Conservation (phyloP, 345 rosid genomes). For the Eucalyptus tenuipes region DNA sequence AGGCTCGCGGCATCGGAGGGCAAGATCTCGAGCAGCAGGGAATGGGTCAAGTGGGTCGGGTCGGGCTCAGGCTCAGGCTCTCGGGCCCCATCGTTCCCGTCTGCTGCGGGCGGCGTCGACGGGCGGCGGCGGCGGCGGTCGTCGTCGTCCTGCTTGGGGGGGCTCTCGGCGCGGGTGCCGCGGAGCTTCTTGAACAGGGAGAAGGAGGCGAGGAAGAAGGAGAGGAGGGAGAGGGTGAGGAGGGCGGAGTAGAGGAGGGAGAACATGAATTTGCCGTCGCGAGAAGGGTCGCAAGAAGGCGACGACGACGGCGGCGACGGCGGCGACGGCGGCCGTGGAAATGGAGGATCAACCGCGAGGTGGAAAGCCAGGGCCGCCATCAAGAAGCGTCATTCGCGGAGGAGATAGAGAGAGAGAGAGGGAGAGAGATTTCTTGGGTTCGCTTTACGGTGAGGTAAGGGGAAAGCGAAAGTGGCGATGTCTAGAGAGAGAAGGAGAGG, state of each 20-base stretch:
- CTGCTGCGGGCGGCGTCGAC: background rate
- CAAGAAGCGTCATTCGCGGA: background rate
- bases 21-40: background rate
- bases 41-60: background rate
- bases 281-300: background rate
- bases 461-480: background rate
- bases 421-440: background rate
- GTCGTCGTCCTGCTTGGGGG: background rate
- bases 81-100: background rate
- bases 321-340: background rate
- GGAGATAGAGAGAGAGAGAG: background rate
- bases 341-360: background rate
- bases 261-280: background rate
- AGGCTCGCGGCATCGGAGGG: background rate
- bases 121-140: background rate
- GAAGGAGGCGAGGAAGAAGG: constrained; percentile 10
- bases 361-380: background rate
- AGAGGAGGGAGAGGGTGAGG: constrained; percentile 29
- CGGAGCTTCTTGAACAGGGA: constrained; percentile 17
- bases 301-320: background rate
- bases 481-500: background rate
- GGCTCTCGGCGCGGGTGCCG: background rate
- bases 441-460: background rate
- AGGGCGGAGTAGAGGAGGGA: constrained; percentile 9
- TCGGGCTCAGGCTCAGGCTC: background rate